Base-by-base conservation (phyloP, 768 basidiomycete species). In the Auricularia cornea region DNA sequence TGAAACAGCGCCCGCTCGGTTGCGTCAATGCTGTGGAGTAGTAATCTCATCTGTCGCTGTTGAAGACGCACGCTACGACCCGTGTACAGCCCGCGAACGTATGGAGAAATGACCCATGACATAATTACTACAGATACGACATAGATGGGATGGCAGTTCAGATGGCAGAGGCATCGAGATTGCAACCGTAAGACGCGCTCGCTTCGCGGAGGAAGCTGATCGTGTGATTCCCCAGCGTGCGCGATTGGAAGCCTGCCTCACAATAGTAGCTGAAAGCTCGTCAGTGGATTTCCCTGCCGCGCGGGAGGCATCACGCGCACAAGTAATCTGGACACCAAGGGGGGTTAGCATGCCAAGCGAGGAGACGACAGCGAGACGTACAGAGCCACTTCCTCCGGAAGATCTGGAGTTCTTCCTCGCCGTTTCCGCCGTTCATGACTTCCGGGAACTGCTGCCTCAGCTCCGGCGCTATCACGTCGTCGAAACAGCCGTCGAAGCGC, bases 371-470 rank as follows among this genome's bases (percentile, higher is more conserved):
- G 38, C 20, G 44, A 16, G 10, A 78, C 83, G 72, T 67, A 87
- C 84, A 89, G 68, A 84, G 80, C 87, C 87, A 88, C 71, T 88
- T 89, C 63, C 87, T 73, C 70, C 82, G 83, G 73, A 92, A 92
- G 31, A 90, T 85, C 68, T 88, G 85, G 59, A 88, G 80, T 69
- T 88, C 89, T 59, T 78, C 75, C 41, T 70, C 73, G 12, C 79
- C 80, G 28, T 73, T 68, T 12, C 68, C 68, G 14, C 78, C 75
- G 56, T 73, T 74, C 77, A 84, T 83, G 63, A 84, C 77, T n/a
- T 80, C 79, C 0, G 84, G 84, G 66, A 88, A 83, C 68, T 89
- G 85, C 20, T 75, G 73, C 68, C 78, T 76, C 62, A 91, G 73
- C 0, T 86, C 81, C 3, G 86, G 85, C 2, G 80, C 79, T 60